Conservation (phyloP, 2,329 filamentous ascomycete genomes). For the Peltaster fructicola region DNA sequence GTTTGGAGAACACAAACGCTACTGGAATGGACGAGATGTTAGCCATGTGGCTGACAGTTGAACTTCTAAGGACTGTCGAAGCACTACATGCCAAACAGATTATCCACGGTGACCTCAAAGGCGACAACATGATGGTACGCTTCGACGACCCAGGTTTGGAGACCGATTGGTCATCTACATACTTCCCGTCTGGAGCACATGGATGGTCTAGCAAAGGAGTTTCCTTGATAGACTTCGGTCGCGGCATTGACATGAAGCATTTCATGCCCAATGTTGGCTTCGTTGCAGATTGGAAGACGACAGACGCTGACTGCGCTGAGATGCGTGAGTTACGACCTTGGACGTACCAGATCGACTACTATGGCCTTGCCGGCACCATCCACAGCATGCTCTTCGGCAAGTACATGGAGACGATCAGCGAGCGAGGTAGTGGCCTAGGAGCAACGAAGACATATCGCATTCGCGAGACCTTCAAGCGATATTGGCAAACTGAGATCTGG, state of each 20-base stretch:
- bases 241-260: slow-evolving; percentile 79
- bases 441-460: slow-evolving; percentile 57
- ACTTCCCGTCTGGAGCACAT: slow-evolving; percentile 52
- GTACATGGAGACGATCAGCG: slow-evolving; percentile 64
- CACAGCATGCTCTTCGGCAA: slow-evolving; percentile 84
- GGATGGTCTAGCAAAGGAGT: slow-evolving; percentile 73
- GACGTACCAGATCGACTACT: slow-evolving; percentile 96
- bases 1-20: slow-evolving; percentile 35
- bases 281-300: slow-evolving; percentile 88
- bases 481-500: slow-evolving; percentile 96
- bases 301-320: slow-evolving; percentile 76
- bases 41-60: slow-evolving; percentile 89
- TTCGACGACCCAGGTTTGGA: slow-evolving; percentile 37
- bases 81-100: slow-evolving; percentile 63
- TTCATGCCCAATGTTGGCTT: slow-evolving; percentile 68
- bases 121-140: slow-evolving; percentile 84
- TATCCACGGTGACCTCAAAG: slow-evolving; percentile 85
- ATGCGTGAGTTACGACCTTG: slow-evolving; percentile 87
- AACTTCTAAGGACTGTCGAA: slow-evolving; percentile 80
- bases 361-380: slow-evolving; percentile 74
- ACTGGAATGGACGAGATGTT: slow-evolving; percentile 66
- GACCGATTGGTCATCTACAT: slow-evolving; percentile 42
- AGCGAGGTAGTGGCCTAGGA: slow-evolving; percentile 29
- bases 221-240: slow-evolving; percentile 82
- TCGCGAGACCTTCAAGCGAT: slow-evolving; percentile 71